Evolutionary conservation across 2,329 filamentous ascomycete genomes (phyloP).

Genomic region (Ceratocystiopsis brevicomis): DNA sequence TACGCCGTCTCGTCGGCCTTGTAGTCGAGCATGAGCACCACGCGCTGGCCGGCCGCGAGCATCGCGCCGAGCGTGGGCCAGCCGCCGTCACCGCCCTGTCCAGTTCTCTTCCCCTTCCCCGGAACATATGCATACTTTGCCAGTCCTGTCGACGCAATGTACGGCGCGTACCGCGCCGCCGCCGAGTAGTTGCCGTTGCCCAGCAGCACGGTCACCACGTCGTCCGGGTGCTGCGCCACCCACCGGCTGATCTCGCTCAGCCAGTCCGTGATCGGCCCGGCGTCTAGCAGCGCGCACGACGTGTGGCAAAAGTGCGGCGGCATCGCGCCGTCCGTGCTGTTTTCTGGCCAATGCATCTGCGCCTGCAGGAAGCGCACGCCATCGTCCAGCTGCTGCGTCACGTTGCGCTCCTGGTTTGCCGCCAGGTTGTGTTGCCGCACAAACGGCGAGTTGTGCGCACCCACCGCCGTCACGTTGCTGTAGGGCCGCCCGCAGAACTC

Average conservation of each 20-base stretch:
- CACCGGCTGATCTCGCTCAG: slow-evolving; percentile 50
- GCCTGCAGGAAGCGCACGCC: slow-evolving; percentile 47
- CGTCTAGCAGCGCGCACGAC: slow-evolving; percentile 63
- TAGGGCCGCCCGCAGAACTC: slow-evolving; percentile 63
- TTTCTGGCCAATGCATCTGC: slow-evolving; percentile 38
- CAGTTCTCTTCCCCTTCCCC: too few species aligned
- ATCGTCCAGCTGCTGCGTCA: slow-evolving; percentile 57
- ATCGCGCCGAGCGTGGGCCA: slow-evolving; percentile 72
- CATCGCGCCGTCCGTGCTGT: too few species aligned
- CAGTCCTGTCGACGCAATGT: slow-evolving; percentile 55
- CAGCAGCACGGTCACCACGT: slow-evolving; percentile 73
- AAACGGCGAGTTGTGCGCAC: slow-evolving; percentile 70
- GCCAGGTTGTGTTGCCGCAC: slow-evolving; percentile 49
- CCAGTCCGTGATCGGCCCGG: slow-evolving; percentile 57
- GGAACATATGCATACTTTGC: slow-evolving; percentile 56
- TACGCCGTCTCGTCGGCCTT: slow-evolving; percentile 57
- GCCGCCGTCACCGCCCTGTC: slow-evolving; percentile 31
- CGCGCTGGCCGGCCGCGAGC: slow-evolving; percentile 51
- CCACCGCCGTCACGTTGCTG: slow-evolving; percentile 63
- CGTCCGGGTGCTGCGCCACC: slow-evolving; percentile 61
- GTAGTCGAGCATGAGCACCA: slow-evolving; percentile 73
- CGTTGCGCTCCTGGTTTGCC: slow-evolving; percentile 52
- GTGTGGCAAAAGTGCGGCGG: slow-evolving; percentile 65
- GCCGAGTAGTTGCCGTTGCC: slow-evolving; percentile 63
- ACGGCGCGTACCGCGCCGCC: slow-evolving; percentile 42